Evolutionary conservation across 2,329 filamentous ascomycete species (phyloP), one percentile per base, ranked within the genome.

Genomic region (Bipolaris gigantea): DNA sequence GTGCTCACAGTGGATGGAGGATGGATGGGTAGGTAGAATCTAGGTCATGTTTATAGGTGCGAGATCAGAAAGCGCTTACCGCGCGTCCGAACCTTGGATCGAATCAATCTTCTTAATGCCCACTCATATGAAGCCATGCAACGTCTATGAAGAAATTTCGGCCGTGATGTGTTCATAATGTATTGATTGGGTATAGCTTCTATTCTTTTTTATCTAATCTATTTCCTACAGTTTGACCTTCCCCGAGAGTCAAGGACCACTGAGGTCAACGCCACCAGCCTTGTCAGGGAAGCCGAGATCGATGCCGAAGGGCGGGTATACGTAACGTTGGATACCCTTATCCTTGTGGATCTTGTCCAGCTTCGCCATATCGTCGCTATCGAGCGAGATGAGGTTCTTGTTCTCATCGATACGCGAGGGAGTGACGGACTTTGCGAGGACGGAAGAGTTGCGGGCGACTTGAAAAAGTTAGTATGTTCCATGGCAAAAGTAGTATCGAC

Each of bases 1-100:
- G 80, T 91, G 5, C 70, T 96, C 63, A 87, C 89, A 23, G 89
- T 96, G 42, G 92, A 96, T 75, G 92, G 92, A 7, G 92, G 92
- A 10, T 96, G 90, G 91, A 95, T 96, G 91, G 91, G 89, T 1
- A 81, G 90, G 79, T 95, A 79, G 55, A 45, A 36, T 8, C 33
- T 6, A 25, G 11, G 25, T 30, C 5, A 21, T 3, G 23, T 25
- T 23, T 35, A 10, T 8, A 38, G 11, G 7, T 15, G 40, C 23
- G 4, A 30, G 8, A 19, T 30, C 1, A 18, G 25, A 18, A 3
- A 13, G 13, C 23, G 18, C 19, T 18, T 19, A 27, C 9, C 30
- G 11, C 5, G 13, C 13, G 10, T 6, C 8, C 10, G 15, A 7
- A 13, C 5, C 19, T n/a, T 18, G 5, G 2, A 9, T 40, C 4